Base-by-base conservation (phyloP, 2,329 filamentous ascomycete genomes). In the Penicillium fuscoglaucum region DNA sequence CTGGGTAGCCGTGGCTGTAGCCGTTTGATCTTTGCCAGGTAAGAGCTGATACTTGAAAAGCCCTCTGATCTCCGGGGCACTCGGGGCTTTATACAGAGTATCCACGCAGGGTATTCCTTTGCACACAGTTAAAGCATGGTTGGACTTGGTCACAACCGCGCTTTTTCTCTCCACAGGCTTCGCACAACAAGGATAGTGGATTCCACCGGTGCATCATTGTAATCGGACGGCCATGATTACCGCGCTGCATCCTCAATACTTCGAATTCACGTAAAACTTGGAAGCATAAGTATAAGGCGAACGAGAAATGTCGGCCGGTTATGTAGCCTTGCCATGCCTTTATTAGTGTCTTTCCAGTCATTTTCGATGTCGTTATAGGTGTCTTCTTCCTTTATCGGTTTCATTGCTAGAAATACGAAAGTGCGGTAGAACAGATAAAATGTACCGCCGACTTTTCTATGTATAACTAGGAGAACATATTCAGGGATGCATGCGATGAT, bases 131-230 rank as follows among this genome's bases (percentile, higher is more conserved):
- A 10, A 60, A 63, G 37, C 65, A 68, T 24, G 67, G 67, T 24
- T 63, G 61, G 15, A 26, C 31, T 19, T 65, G 61, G 51, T 68
- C 61, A 43, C 66, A 68, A 9, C 66, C 61, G 13, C 63, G 58
- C 46, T 68, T 68, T 52, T 66, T 66, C 19, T 61, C 58, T 10
- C 66, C 61, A 47, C 67, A 68, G 13, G 57, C 49, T 6, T 26
- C 41, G 35, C 66, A 69, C 6, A 64, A 65, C 28, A 64, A 21
- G 3, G 62, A 51, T 12, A 62, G 61, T 29, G 59, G 51, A 15
- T 51, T 57, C 63, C 61, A 62, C 37, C 48, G 26, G 19, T 54
- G 47, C 10, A 55, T 50, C 73, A 76, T 85, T 70, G 59, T 78
- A 75, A 67, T 55, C 4, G 59, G 54, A 19, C 56, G 41, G 8